Base-by-base conservation (phyloP, 192 early-diverging fungal species). In the Lobosporangium transversale region DNA sequence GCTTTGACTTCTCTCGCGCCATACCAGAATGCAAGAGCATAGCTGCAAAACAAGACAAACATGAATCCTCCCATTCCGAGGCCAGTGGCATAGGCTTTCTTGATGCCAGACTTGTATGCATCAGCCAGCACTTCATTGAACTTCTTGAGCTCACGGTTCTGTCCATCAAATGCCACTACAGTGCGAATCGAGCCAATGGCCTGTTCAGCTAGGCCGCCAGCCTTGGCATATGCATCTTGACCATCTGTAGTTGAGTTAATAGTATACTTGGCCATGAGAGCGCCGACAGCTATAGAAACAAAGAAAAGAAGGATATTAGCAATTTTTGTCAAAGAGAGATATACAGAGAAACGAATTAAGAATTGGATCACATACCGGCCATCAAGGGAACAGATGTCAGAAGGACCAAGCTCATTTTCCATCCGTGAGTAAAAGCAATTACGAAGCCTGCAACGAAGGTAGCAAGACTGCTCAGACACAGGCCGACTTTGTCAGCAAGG, bases 161-260 rank as follows among this genome's bases (percentile, higher is more conserved):
- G 86, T 6, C 87, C 89, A 62, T 88, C 88, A 79, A 98, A 97
- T 9, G 95, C 86, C 49, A 85, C 87, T 21, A 98, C 92, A n/a
- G 95, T 98, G 42, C 93, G 88, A 48, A 97, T 93, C 20, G 88
- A 85, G 27, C 89, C 79, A 37, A 98, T 78, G 0, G 90, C 93
- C 68, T 98, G 92, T 69, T 94, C 89, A 1, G 94, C 97, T 35
- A 97, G 84, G 17, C 88, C 88, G 45, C 94, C 94, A 5, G 95
- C 95, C 33, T 80, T 83, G 18, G 91, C 95, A 70, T 96, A 97
- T 15, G 90, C 81, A 66, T 86, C 82, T 68, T 89, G 86, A 1
- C 85, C 84, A 42, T 83, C 70, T 8, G 79, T 54, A 1, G 89
- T 64, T 26, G 70, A 79, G 6, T 58, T 55, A 10, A 80, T 80